Evolutionary conservation across 345 rosid species (phyloP).

Genomic region (Hibiscus trionum): DNA sequence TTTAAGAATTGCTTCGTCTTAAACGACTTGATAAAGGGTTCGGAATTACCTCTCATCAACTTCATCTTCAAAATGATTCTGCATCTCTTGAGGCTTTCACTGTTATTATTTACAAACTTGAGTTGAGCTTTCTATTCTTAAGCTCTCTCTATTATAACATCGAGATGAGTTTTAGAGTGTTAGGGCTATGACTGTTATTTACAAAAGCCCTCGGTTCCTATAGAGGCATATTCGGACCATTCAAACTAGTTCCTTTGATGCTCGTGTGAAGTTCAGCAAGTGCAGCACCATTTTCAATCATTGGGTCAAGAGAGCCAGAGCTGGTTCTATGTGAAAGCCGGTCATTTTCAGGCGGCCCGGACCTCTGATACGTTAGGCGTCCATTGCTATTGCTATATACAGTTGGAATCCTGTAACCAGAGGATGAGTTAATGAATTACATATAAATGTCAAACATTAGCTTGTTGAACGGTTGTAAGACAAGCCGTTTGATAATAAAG

Average conservation of each 20-base stretch:
- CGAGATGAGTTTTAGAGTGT: constrained; percentile 21
- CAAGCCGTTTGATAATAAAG: too few species aligned
- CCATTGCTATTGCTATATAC: constrained; percentile 26
- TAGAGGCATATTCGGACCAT: constrained; percentile 25
- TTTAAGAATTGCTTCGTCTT: background rate
- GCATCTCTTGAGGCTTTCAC: constrained; percentile 36
- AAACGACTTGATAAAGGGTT: background rate
- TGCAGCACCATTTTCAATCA: constrained; percentile 17
- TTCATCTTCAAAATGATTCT: constrained; percentile 54
- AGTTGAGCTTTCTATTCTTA: constrained; percentile 30
- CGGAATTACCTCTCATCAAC: constrained; percentile 47
- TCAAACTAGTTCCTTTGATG: constrained; percentile 24
- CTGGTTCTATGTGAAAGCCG: constrained; percentile 26
- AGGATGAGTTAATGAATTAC: background rate
- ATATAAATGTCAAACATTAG: background rate
- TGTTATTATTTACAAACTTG: constrained; percentile 48
- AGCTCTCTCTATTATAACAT: constrained; percentile 30
- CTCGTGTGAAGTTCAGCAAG: constrained; percentile 23
- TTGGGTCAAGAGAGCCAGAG: constrained; percentile 34
- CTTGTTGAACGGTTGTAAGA: background rate
- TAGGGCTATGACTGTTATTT: constrained; percentile 29
- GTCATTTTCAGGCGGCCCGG: constrained; percentile 30
- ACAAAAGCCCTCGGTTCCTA: constrained; percentile 35
- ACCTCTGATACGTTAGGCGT: constrained; percentile 27
- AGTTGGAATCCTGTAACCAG: constrained; percentile 27